Percentiles rank a stretch among this genome's conserved stretches.
Conservation (phyloP, 2,329 filamentous ascomycete species). For the Aspergillus brunneoviolaceus region DNA sequence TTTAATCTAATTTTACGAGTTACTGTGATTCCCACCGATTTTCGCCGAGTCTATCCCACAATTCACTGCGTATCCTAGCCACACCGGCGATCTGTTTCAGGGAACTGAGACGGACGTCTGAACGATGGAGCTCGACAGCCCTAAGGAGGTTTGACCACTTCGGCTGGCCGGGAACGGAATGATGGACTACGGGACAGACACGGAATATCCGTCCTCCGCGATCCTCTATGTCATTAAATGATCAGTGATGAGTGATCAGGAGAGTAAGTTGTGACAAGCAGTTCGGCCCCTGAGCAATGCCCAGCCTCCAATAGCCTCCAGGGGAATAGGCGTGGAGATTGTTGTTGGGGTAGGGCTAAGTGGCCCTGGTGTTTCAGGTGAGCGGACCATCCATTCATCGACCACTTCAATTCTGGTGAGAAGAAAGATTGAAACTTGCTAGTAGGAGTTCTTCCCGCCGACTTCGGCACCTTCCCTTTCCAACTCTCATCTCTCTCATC, state of each 20-base stretch:
- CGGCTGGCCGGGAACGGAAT: background rate
- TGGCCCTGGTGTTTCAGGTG: background rate
- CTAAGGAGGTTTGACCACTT: background rate
- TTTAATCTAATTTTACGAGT: slow-evolving; percentile 5
- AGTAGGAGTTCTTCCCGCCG: background rate
- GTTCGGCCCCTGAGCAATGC: background rate
- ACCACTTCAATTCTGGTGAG: background rate
- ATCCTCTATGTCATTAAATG: too few species aligned
- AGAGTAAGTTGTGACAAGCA: background rate
- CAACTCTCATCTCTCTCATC: background rate
- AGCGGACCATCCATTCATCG: background rate
- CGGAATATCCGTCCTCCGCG: too few species aligned
- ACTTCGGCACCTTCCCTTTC: background rate
- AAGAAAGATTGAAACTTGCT: background rate
- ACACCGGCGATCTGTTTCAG: background rate
- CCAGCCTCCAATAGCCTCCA: too few species aligned
- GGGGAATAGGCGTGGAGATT: too few species aligned
- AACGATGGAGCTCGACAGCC: background rate
- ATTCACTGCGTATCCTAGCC: background rate
- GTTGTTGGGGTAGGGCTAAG: background rate
- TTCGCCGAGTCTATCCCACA: background rate
- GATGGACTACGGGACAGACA: background rate
- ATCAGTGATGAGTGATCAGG: too few species aligned
- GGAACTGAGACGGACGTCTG: background rate
- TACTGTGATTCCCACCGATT: background rate